A percentile compares a stretch with the other conserved stretches of the same genome.
Evolutionary conservation across 192 early-diverging fungal species (phyloP).

Genomic region (Ambispora gerdemannii): DNA sequence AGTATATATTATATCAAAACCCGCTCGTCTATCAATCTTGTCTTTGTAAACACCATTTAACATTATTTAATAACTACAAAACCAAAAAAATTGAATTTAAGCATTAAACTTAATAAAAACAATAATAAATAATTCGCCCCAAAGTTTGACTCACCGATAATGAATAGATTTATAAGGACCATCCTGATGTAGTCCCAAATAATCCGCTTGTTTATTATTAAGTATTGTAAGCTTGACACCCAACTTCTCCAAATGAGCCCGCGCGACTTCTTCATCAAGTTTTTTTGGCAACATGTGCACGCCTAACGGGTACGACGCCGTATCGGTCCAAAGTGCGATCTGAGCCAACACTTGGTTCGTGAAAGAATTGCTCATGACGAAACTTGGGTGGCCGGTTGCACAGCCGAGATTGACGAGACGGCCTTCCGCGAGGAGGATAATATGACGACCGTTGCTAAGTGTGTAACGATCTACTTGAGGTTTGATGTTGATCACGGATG

Average conservation of each 20-base stretch:
- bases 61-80: too few relatives aligned
- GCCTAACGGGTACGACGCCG: slow-evolving; percentile 81
- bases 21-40: too few relatives aligned
- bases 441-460: slow-evolving; percentile 84
- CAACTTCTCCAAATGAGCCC: slow-evolving; percentile 90
- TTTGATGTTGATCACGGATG: slow-evolving; percentile 91
- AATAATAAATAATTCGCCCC: too few relatives aligned
- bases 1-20: too few relatives aligned
- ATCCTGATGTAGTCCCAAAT: slow-evolving; percentile 75
- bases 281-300: slow-evolving; percentile 99
- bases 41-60: too few relatives aligned
- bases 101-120: too few relatives aligned
- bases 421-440: slow-evolving; percentile 98
- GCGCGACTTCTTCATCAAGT: slow-evolving; percentile 98
- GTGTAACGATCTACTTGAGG: slow-evolving; percentile 97
- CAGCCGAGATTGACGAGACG: slow-evolving; percentile 99
- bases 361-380: slow-evolving; percentile 99
- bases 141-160: slow-evolving; percentile 96
- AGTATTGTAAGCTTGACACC: slow-evolving; percentile 93
- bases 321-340: slow-evolving; percentile 97
- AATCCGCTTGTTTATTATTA: slow-evolving; percentile 62
- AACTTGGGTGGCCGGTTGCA: slow-evolving; percentile 97
- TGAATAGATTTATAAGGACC: slow-evolving; percentile 97
- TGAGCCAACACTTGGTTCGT: slow-evolving; percentile 98
- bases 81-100: too few relatives aligned